phyloP scores from a whole-genome alignment of 768 basidiomycete genomes.

The Tulasnella sp. region DNA sequence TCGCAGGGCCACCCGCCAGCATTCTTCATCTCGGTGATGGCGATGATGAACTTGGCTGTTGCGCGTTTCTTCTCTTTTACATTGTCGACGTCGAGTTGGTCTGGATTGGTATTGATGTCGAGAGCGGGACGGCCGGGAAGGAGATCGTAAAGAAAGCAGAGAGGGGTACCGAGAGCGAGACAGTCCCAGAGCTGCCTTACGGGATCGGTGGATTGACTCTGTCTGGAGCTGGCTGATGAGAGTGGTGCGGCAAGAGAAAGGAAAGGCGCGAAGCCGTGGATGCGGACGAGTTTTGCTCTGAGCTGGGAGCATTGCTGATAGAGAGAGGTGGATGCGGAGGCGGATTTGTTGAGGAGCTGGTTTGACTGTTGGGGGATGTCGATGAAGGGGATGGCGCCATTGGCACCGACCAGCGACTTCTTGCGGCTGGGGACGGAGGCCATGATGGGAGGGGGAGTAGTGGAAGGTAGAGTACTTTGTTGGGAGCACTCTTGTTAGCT shows the following conservation, averaged over 20 bases:
- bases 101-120: conserved; percentile 54
- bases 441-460: conserved; percentile 25
- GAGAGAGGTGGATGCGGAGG: conserved; percentile 76
- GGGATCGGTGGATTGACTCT: conserved; percentile 69
- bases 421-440: conserved; percentile 40
- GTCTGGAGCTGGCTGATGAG: conserved; percentile 19
- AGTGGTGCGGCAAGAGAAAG: conserved; percentile 18
- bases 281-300: conserved; percentile 61
- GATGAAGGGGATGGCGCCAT: conserved; percentile 32
- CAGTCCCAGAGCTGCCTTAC: conserved; percentile 92
- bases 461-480: neutral
- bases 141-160: conserved; percentile 94
- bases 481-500: no score
- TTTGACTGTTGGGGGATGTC: conserved; percentile 67
- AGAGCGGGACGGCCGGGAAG: conserved; percentile 34
- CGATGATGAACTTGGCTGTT: conserved; percentile 85
- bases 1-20: conserved; percentile 51
- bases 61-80: conserved; percentile 73
- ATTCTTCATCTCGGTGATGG: conserved; percentile 54
- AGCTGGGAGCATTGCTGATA: conserved; percentile 84
- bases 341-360: conserved; percentile 82
- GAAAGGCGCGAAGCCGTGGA: conserved; percentile 49
- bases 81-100: conserved; percentile 47
- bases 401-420: conserved; percentile 53
- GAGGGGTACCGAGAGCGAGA: conserved; percentile 82